These are phyloP conservation scores for Schizochytrium sp. DNA, from an alignment of 108 stramenopile species.

Conservation along the genomic window DNA sequence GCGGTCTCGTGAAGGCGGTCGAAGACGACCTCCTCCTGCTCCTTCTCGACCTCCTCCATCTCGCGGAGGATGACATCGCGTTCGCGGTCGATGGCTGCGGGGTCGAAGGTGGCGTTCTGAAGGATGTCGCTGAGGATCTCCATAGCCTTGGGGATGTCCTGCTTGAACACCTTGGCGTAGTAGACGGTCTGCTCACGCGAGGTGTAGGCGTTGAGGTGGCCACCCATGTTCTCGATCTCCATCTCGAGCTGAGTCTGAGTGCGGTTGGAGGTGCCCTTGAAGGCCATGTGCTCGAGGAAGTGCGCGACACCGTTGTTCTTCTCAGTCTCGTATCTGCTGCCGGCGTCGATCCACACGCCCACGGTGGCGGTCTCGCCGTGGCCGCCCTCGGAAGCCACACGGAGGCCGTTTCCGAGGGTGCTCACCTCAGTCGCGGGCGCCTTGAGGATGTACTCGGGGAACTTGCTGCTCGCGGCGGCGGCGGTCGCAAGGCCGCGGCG, in stretches of 20 bases:
- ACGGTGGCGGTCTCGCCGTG: constrained; percentile 80
- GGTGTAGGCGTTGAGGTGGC: constrained; percentile 98
- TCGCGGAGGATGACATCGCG: constrained; percentile 97
- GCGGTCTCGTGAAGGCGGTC: constrained; percentile 98
- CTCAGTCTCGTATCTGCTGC: constrained; percentile 92
- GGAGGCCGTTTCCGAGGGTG: constrained; percentile 84
- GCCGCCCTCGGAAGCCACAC: constrained; percentile 86
- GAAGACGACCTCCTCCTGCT: constrained; percentile 95
- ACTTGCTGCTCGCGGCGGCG: constrained; percentile 44
- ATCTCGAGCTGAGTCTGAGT: constrained; percentile 94
- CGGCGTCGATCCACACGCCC: constrained; percentile 80
- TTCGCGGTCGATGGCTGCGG: constrained; percentile 89
- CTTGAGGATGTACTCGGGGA: constrained; percentile 63
- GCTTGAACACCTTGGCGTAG: constrained; percentile 97
- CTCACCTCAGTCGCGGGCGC: constrained; percentile 81
- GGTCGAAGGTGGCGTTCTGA: constrained; percentile 87
- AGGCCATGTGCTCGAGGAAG: constrained; percentile 99
- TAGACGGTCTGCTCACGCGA: constrained; percentile 98
- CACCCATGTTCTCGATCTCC: constrained; percentile 99
- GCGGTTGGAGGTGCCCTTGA: constrained; percentile 93
- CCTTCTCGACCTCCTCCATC: constrained; percentile 99
- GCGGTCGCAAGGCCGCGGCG: constrained; percentile 48
- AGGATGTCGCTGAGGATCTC: constrained; percentile 97
- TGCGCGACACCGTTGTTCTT: constrained; percentile 98
- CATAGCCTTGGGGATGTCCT: constrained; percentile 90